phyloP scores from a whole-genome alignment of 2,329 filamentous ascomycete genomes.

The Curvularia verruculosa region DNA sequence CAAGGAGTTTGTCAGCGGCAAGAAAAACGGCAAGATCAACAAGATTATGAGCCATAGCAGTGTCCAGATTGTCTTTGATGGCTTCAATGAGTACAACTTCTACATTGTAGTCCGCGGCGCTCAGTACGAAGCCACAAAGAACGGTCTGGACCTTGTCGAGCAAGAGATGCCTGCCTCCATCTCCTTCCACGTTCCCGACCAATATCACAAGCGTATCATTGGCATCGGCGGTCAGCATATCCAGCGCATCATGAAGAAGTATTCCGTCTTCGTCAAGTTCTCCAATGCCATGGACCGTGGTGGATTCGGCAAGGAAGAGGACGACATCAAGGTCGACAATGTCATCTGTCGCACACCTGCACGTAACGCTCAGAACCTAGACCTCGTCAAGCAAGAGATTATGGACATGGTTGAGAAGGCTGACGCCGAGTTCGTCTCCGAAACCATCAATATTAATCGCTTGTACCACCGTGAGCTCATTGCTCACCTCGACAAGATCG shows the following conservation, averaged over 20 bases:
- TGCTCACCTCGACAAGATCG: slow-evolving; percentile 83
- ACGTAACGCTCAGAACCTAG: slow-evolving; percentile 93
- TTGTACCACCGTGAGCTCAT: slow-evolving; percentile 95
- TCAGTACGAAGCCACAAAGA: slow-evolving; percentile 92
- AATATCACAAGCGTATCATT: slow-evolving; percentile 99
- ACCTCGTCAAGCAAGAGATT: slow-evolving; percentile 98
- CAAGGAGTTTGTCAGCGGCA: slow-evolving; percentile 98
- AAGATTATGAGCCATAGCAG: slow-evolving; percentile 99
- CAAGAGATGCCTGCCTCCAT: slow-evolving; percentile 99
- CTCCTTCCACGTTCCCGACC: slow-evolving; percentile 97
- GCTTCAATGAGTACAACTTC: slow-evolving; percentile 99
- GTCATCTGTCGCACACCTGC: slow-evolving; percentile 98
- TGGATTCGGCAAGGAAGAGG: slow-evolving; percentile 90
- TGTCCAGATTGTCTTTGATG: slow-evolving; percentile 98
- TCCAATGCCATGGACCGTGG: slow-evolving; percentile 98
- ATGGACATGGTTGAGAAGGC: slow-evolving; percentile 99
- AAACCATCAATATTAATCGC: slow-evolving; percentile 91
- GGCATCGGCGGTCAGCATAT: slow-evolving; percentile 98
- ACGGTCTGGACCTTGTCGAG: slow-evolving; percentile 89
- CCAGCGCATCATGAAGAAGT: slow-evolving; percentile 99
- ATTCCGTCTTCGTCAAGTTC: slow-evolving; percentile 99
- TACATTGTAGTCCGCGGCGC: slow-evolving; percentile 96
- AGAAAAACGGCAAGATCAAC: slow-evolving; percentile 99
- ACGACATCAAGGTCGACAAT: slow-evolving; percentile 98
- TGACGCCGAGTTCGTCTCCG: slow-evolving; percentile 95